Percentiles rank a stretch among this genome's conserved stretches.
phyloP scores from a whole-genome alignment of 768 basidiomycete species.

The Terana coerulea region DNA sequence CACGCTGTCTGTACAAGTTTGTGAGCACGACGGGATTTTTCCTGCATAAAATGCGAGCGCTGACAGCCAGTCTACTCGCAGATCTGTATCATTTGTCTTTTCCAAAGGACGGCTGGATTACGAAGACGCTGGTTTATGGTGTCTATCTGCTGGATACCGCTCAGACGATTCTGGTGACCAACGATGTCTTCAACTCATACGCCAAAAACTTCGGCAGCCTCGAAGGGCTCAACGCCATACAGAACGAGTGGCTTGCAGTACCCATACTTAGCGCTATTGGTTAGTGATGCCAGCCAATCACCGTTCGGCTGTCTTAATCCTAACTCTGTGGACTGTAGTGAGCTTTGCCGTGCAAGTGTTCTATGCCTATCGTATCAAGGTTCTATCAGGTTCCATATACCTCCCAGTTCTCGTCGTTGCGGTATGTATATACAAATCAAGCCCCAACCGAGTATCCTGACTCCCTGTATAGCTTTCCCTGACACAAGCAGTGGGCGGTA shows the following conservation, averaged over 20 bases:
- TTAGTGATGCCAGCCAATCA: background rate
- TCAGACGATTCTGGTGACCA: conserved; percentile 18
- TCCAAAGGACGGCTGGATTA: conserved; percentile 5
- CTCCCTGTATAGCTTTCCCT: background rate
- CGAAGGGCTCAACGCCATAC: conserved; percentile 6
- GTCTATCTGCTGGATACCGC: conserved; percentile 7
- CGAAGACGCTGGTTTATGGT: conserved; percentile 13
- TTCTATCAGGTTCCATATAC: background rate
- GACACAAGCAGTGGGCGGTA: background rate
- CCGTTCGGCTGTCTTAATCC: background rate
- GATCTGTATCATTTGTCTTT: conserved; percentile 15
- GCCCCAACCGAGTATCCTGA: background rate
- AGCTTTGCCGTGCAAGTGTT: background rate
- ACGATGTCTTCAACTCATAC: conserved; percentile 25
- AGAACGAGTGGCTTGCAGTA: background rate
- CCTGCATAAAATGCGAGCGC: background rate
- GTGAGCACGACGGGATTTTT: background rate
- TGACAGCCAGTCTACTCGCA: background rate
- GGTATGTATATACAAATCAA: background rate
- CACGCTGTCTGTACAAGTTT: conserved; percentile 18
- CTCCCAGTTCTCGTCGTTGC: background rate
- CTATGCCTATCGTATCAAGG: background rate
- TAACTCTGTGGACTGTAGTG: background rate
- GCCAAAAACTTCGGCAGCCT: conserved; percentile 23
- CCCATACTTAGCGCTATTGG: conserved; percentile 3